Evolutionary conservation across 768 basidiomycete species (phyloP), one percentile per base, ranked within the genome.

Genomic region (Cyclocybe cylindracea): DNA sequence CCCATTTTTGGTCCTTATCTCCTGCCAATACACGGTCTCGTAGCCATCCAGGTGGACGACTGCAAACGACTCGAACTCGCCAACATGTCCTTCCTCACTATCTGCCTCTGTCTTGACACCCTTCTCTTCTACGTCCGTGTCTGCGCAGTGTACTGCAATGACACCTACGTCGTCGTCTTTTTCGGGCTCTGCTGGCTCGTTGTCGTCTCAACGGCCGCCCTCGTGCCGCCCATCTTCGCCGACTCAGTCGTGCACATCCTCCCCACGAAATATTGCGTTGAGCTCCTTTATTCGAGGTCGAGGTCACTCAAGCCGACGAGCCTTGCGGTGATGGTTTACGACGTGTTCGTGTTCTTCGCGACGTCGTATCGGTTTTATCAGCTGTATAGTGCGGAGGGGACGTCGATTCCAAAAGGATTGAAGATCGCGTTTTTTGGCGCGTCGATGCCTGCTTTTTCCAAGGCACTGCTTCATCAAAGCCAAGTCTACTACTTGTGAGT

Each of bases 61-160:
- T 56, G 55, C 34, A 39, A 47, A 39, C 16, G 34, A 29, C 48
- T 49, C n/a, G 44, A 56, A 11, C 35, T 44, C 10, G 34, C 51
- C 8, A 34, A 53, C 5, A 53, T 41, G 37, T 16, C 33, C 10
- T 31, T 56, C 19, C 46, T 56, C 7, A 49, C 49, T 34, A 31
- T 46, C 11, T 52, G 24, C 35, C 38, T 10, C 53, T 29, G 45
- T 43, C 4, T 51, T 50, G 4, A 58, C 53, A 41, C 43, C 2
- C 46, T 48, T 44, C 53, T 58, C 4, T 58, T 51, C 39, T 58
- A 51, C 19, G 37, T 58, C 35, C 50, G 54, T 10, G 48, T 54
- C 8, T 44, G 34, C 8, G 50, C 53, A 5, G 29, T 54, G 8
- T 54, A 50, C 41, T 29, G 40, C 10, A 43, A 39, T 37, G 29